Evolutionary conservation across 257 asterid genomes (phyloP).

Genomic region (Rubia yunnanensis): DNA sequence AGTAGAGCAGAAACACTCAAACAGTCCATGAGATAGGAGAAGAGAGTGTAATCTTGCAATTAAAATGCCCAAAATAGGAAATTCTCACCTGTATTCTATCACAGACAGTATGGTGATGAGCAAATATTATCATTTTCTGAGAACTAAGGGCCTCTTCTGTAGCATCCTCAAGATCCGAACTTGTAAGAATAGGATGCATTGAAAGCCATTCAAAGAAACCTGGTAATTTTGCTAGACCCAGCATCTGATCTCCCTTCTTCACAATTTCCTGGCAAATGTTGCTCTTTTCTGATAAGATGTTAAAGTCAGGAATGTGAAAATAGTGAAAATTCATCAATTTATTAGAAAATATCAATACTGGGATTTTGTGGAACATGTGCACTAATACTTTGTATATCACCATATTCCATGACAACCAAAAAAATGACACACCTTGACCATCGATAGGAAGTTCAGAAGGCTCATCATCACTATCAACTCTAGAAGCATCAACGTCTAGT

Average conservation of each 20-base stretch:
- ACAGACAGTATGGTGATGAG: slow-evolving; percentile 90
- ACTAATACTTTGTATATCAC: background rate
- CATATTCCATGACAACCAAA: background rate
- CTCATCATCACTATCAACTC: slow-evolving; percentile 39
- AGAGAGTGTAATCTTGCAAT: background rate
- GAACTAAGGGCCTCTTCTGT: slow-evolving; percentile 45
- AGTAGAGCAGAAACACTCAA: background rate
- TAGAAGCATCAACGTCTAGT: slow-evolving; percentile 35
- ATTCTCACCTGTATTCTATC: slow-evolving; percentile 80
- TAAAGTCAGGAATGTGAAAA: slow-evolving; percentile 9
- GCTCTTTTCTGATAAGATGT: slow-evolving; percentile 41
- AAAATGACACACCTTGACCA: slow-evolving; percentile 29
- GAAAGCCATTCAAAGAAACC: slow-evolving; percentile 97
- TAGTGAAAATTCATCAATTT: background rate
- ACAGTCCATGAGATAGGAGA: background rate
- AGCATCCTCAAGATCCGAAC: slow-evolving; percentile 47
- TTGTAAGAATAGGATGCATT: slow-evolving; percentile 69
- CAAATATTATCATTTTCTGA: slow-evolving; percentile 94
- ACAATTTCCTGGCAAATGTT: slow-evolving; percentile 28
- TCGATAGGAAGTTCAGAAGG: slow-evolving; percentile 29
- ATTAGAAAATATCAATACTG: too few species aligned
- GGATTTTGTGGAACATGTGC: too few species aligned
- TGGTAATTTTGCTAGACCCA: slow-evolving; percentile 81
- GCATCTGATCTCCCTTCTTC: slow-evolving; percentile 46
- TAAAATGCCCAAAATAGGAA: background rate